Percentiles rank a stretch among this genome's conserved stretches.
Evolutionary conservation across 345 rosid genomes (phyloP).

Genomic region (Reutealis trisperma): DNA sequence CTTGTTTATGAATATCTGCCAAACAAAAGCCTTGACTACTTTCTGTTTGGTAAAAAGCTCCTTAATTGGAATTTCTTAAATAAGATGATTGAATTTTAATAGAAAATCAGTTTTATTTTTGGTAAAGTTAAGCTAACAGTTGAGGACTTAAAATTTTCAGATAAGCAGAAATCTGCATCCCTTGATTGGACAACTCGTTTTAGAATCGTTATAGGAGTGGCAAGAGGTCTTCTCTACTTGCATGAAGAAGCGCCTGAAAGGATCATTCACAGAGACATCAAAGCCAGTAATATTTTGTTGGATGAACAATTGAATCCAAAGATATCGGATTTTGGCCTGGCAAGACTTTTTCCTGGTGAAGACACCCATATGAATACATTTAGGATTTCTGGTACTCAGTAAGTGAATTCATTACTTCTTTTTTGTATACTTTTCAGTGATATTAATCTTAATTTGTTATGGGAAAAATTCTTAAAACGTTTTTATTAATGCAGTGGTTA

Average conservation of each 20-base stretch:
- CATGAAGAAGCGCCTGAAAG: conserved; percentile 39
- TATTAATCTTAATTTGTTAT: background rate
- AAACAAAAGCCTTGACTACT: conserved; percentile 39
- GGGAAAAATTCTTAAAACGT: background rate
- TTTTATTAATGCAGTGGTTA: conserved; percentile 67
- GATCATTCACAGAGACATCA: conserved; percentile 37
- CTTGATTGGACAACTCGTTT: conserved; percentile 32
- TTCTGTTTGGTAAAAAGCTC: conserved; percentile 24
- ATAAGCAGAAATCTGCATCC: conserved; percentile 17
- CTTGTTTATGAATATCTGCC: conserved; percentile 39
- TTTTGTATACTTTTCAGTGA: background rate
- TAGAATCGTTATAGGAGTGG: conserved; percentile 28
- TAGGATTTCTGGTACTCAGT: conserved; percentile 80
- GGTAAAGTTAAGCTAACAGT: background rate
- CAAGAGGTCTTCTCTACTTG: conserved; percentile 35
- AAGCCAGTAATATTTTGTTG: conserved; percentile 36
- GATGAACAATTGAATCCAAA: conserved; percentile 32
- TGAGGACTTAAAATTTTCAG: conserved; percentile 9
- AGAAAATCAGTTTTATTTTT: background rate
- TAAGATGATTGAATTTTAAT: background rate
- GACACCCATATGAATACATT: conserved; percentile 77
- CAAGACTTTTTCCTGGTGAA: conserved; percentile 63
- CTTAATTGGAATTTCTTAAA: background rate
- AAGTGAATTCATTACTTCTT: conserved; percentile 43
- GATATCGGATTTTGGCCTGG: conserved; percentile 40